These are phyloP conservation scores for Cryphonectria carpinicola DNA, from an alignment of 2,329 filamentous ascomycete species.

Conservation along the genomic window DNA sequence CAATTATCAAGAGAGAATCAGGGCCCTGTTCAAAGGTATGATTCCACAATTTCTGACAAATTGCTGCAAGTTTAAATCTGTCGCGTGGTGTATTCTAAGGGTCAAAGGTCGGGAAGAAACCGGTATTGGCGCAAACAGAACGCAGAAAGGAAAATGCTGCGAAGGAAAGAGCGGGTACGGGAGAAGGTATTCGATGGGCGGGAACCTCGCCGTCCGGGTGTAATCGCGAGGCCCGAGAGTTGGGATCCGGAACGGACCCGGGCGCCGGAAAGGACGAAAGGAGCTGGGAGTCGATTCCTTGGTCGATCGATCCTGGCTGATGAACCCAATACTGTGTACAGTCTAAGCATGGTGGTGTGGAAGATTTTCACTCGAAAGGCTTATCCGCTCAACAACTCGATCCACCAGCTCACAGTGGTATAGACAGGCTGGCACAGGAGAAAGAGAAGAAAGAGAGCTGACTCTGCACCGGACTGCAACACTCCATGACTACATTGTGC, in stretches of 20 bases:
- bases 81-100: neutral
- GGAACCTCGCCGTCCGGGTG: neutral
- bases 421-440: neutral
- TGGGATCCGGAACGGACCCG: neutral
- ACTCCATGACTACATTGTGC: neutral
- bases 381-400: neutral
- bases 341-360: neutral
- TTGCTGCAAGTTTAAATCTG: neutral
- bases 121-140: neutral
- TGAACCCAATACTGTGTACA: neutral
- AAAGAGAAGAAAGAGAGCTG: neutral
- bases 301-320: neutral
- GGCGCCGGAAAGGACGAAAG: neutral
- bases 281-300: neutral
- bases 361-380: neutral
- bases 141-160: neutral
- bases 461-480: neutral
- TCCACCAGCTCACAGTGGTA: neutral
- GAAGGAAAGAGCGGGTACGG: neutral
- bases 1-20: neutral
- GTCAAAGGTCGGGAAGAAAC: neutral
- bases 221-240: conserved; percentile 13
- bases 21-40: neutral
- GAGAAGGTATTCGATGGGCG: neutral
- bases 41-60: neutral